Conservation (phyloP, 2,329 filamentous ascomycete species). For the Cladophialophora psammophila region DNA sequence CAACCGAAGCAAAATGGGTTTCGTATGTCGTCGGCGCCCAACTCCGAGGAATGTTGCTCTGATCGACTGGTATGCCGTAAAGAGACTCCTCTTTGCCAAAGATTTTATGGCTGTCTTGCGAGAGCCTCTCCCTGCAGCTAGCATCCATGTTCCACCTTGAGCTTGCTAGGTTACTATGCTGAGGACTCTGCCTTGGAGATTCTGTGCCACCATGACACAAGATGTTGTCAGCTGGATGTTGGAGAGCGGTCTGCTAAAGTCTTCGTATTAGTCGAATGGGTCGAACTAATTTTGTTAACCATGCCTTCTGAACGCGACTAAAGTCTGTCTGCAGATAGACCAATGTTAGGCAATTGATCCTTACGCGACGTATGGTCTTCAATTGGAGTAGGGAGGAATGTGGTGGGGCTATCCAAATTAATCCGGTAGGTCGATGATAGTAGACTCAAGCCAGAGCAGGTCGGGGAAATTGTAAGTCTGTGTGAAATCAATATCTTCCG, state of each 20-base stretch:
- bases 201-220: neutral
- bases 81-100: constrained; percentile 9
- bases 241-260: constrained; percentile 13
- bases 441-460: neutral
- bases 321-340: neutral
- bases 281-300: neutral
- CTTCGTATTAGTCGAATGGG: constrained; percentile 12
- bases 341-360: neutral
- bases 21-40: constrained; percentile 1
- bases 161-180: neutral
- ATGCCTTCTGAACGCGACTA: neutral
- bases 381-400: neutral
- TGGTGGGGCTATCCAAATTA: neutral
- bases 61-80: neutral
- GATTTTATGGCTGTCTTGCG: constrained; percentile 12
- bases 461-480: neutral
- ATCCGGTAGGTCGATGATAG: neutral
- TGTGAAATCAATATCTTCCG: neutral
- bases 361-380: neutral
- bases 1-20: constrained; percentile 12
- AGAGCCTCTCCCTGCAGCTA: constrained; percentile 16
- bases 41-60: constrained; percentile 6
- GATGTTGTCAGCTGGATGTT: constrained; percentile 19
- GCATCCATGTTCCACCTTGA: constrained; percentile 25
- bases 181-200: neutral